Conservation (phyloP, 148 eudicot genomes). For the Dysphania ambrosioides region DNA sequence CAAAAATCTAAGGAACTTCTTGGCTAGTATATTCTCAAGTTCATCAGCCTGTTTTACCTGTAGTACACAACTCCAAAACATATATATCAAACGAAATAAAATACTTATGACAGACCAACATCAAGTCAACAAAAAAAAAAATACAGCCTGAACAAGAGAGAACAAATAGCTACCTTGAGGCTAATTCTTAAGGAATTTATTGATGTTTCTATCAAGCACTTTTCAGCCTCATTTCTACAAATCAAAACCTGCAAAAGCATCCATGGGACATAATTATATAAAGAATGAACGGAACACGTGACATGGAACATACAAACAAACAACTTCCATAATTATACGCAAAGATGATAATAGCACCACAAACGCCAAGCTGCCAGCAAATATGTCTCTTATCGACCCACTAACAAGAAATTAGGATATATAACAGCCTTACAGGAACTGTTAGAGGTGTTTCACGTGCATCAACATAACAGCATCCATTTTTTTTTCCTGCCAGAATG, state of each 20-base stretch:
- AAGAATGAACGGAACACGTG: conserved; percentile 11
- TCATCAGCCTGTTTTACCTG: conserved; percentile 98
- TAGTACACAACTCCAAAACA: not conserved
- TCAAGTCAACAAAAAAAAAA: conserved; percentile 4
- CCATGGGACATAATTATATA: conserved; percentile 10
- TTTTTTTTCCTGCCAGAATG: no score
- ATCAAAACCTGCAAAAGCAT: conserved; percentile 62
- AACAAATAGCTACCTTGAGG: conserved; percentile 62
- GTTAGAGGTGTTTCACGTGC: not conserved
- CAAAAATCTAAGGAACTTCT: conserved; percentile 91
- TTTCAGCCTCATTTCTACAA: conserved; percentile 95
- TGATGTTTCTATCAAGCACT: conserved; percentile 94
- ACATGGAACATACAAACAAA: not conserved
- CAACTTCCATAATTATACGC: not conserved
- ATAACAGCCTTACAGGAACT: no score
- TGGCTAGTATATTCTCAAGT: conserved; percentile 87
- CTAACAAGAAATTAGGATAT: not conserved
- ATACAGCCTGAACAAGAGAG: conserved; percentile 1
- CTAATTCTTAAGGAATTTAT: conserved; percentile 90
- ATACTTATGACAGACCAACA: conserved; percentile 3
- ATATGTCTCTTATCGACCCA: no score
- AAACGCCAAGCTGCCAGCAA: not conserved
- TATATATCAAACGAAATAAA: not conserved
- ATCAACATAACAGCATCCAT: no score
- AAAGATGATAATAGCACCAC: not conserved